phyloP scores from a whole-genome alignment of 1,284 basidiomycete genomes.

The Meira miltonrushii region DNA sequence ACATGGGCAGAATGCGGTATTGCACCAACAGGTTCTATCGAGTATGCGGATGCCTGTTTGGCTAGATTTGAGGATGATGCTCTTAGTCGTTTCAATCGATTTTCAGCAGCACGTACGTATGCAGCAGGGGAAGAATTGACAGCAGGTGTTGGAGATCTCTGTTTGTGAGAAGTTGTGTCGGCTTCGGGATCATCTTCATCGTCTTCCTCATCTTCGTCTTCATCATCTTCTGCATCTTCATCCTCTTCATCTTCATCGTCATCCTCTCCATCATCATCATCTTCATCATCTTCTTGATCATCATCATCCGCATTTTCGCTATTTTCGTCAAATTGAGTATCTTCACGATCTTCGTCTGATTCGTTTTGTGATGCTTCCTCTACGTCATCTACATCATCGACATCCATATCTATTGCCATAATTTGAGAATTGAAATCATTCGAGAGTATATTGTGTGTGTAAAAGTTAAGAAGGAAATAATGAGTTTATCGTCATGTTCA shows the following conservation, averaged over 20 bases:
- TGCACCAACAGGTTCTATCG: slow-evolving; percentile 84
- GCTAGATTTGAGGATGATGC: slow-evolving; percentile 7
- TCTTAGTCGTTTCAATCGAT: background rate
- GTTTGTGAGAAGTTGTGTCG: slow-evolving; percentile 12
- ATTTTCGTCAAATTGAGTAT: slow-evolving; percentile 1
- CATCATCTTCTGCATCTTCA: slow-evolving; percentile 19
- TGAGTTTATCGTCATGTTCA: no score
- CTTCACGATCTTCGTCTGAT: slow-evolving; percentile 11
- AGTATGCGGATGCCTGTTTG: slow-evolving; percentile 20
- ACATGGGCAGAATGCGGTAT: slow-evolving; percentile 82
- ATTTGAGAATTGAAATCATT: no score
- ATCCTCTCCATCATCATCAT: background rate
- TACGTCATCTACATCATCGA: slow-evolving; percentile 3
- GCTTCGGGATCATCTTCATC: slow-evolving; percentile 16
- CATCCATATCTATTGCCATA: background rate
- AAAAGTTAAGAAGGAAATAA: no score
- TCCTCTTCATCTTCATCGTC: slow-evolving; percentile 21
- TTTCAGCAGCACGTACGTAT: background rate
- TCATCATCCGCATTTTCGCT: slow-evolving; percentile 14
- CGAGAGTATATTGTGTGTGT: no score
- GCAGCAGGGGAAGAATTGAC: background rate
- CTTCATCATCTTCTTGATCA: slow-evolving; percentile 16
- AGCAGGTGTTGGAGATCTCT: background rate
- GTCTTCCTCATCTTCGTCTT: slow-evolving; percentile 18
- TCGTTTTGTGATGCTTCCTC: slow-evolving; percentile 5